Base-by-base conservation (phyloP, 2,329 filamentous ascomycete genomes). In the Paraconiothyrium sp. region DNA sequence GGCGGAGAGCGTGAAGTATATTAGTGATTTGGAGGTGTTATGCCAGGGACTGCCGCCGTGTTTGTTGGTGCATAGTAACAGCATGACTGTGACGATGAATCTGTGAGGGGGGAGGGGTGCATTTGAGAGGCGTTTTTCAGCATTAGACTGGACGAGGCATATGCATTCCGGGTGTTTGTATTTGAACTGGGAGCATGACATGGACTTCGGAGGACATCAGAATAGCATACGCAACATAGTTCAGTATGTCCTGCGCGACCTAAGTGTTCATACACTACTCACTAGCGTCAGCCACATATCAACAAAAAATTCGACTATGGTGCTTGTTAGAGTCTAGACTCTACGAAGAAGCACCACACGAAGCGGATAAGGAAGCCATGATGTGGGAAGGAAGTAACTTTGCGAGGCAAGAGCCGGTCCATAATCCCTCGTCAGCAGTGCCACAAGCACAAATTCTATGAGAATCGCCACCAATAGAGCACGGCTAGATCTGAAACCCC, bases 21-120 rank as follows among this genome's bases (percentile, higher is more conserved):
- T 97, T 51, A 89, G 87, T 54, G 90, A 93, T 77, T 82, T 94
- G 62, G 91, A 95, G 76, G 86, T 95, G 2, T 79, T 97, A 60
- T 94, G 91, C 76, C 87, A 90, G 70, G 90, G 87, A 11, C 80
- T 94, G 63, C 92, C 92, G 32, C 92, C 93, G 0, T 88, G 89
- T 49, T 76, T 96, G 70, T 81, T 97, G 76, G 91, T 97, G 43
- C 86, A 96, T 78, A 93, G 91, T 78, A 96, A 96, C 78, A 93
- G 89, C 72, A 93, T 96, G 90, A 96, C 92, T 16, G 92, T 96
- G 50, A 96, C 91, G 7, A 91, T 91, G 72, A 91, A 89, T 75
- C 78, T 92, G 63, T 92, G 70, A 74, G 7, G 14, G 48, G 16
- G 32, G 11, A 8, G 39, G 4, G 39, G 16, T 14, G 13, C 5